Conservation (phyloP, 495 filamentous ascomycete species). For the Tuber borchii region DNA sequence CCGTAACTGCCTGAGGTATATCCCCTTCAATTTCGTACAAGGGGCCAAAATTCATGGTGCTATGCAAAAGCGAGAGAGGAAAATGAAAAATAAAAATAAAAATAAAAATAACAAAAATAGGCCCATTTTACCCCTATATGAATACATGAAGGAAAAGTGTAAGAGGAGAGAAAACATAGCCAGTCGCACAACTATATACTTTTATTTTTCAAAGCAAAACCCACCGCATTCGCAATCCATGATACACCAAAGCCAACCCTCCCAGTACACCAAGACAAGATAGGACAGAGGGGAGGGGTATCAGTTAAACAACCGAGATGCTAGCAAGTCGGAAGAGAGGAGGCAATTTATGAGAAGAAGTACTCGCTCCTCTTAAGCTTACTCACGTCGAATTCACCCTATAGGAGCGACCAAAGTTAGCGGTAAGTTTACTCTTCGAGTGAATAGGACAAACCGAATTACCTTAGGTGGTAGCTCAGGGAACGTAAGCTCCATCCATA, state of each 20-base stretch:
- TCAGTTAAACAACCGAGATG: background rate
- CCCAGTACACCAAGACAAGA: background rate
- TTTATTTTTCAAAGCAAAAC: background rate
- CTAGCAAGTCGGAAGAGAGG: background rate
- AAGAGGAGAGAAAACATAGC: background rate
- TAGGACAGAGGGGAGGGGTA: background rate
- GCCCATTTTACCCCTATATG: background rate
- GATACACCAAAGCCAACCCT: background rate
- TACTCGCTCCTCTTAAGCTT: constrained; percentile 45
- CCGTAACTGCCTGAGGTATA: background rate
- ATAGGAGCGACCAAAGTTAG: constrained; percentile 7
- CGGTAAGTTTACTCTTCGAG: constrained; percentile 1
- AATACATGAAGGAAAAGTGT: background rate
- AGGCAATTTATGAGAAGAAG: constrained; percentile 47
- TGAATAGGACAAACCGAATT: background rate
- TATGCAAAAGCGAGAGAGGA: background rate
- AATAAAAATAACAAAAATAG: background rate
- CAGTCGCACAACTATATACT: background rate
- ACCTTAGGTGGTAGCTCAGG: constrained; percentile 46
- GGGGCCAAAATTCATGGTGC: background rate
- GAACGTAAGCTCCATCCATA: constrained; percentile 40
- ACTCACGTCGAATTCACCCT: constrained; percentile 47
- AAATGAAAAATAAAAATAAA: background rate
- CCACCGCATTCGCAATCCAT: background rate
- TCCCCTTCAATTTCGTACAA: background rate